phyloP scores from a whole-genome alignment of 305 asterid genomes.

The Fraxinus sp. region DNA sequence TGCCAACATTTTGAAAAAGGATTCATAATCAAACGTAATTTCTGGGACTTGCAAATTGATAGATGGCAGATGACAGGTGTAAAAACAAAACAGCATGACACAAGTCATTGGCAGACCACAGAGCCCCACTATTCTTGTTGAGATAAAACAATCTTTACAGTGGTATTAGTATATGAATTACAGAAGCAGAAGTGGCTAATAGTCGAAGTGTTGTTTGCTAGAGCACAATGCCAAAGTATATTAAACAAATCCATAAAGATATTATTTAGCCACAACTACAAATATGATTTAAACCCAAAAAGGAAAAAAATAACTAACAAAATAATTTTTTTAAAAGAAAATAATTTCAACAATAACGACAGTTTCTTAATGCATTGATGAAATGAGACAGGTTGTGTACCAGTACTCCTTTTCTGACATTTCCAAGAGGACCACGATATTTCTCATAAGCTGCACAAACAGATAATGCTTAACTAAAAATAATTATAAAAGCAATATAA shows the following conservation, averaged over 20 bases:
- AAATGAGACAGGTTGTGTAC: slow-evolving; percentile 38
- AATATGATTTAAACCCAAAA: not conserved
- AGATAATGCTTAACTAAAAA: slow-evolving; percentile 2
- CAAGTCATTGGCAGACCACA: not conserved
- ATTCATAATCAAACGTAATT: not conserved
- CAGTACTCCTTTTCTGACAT: slow-evolving; percentile 98
- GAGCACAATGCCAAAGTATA: not conserved
- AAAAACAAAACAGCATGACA: not conserved
- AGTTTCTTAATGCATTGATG: not conserved
- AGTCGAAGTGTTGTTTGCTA: not conserved
- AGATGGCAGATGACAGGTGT: not conserved
- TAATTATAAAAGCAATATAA: slow-evolving; percentile 4
- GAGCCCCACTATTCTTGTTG: not conserved
- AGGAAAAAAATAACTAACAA: not conserved
- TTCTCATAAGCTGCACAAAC: slow-evolving; percentile 78
- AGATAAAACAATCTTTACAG: not conserved
- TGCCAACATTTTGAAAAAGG: not conserved
- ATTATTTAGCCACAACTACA: not conserved
- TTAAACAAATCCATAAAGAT: not conserved
- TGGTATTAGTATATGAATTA: not conserved
- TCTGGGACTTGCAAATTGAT: not conserved
- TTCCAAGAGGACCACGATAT: slow-evolving; percentile 90
- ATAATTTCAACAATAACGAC: not conserved
- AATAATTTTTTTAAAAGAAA: not conserved
- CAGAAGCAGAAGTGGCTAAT: not conserved